Base-by-base conservation (phyloP, 1,139 yeast species). In the Kurtzmaniella quercitrusa region DNA sequence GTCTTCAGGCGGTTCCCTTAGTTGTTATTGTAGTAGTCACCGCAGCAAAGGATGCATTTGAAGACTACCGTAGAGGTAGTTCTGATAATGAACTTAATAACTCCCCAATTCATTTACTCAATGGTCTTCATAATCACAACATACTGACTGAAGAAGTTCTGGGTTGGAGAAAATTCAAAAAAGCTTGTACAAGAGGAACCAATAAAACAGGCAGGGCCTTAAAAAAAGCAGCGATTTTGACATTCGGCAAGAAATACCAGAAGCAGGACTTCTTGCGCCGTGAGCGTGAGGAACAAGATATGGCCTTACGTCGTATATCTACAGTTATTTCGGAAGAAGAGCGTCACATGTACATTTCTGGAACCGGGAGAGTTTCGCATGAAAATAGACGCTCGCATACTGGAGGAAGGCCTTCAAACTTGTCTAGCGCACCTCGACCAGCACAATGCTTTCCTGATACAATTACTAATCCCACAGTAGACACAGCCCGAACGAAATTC, bases 11-110 rank as follows among this genome's bases (percentile, higher is more conserved):
- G 1, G 97, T 89, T 36, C 98, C 98, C 2, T 79, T 93, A 61
- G 86, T 91, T 63, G 96, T 88, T 42, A 91, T 93, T 69, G 95
- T 93, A 34, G 68, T 76, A 44, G 76, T 93, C 45, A 93, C 98
- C 1, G 97, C 95, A 14, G 67, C 87, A 48, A 91, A 91, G 60
- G 98, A 93, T 66, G 97, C 95, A 1, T 73, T 93, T 49, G 98
- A 93, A 63, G 98, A 93, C 65, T 91, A 88, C 45, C 78, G 94
- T 54, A 79, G 98, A 60, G 83, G 88, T 0, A 66, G 77, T 3
- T 74, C 84, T 50, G 98, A 93, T 63, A 66, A 81, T 51, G 95
- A 91, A 55, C 80, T 93, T 51, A 93, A 93, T 59, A 91, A 93
- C 59, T 85, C 91, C 7, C 80, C 85, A 15, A 87, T 95, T 2